Base-by-base conservation (phyloP, 139 green algal species). In the Edaphochlamys debaryana region DNA sequence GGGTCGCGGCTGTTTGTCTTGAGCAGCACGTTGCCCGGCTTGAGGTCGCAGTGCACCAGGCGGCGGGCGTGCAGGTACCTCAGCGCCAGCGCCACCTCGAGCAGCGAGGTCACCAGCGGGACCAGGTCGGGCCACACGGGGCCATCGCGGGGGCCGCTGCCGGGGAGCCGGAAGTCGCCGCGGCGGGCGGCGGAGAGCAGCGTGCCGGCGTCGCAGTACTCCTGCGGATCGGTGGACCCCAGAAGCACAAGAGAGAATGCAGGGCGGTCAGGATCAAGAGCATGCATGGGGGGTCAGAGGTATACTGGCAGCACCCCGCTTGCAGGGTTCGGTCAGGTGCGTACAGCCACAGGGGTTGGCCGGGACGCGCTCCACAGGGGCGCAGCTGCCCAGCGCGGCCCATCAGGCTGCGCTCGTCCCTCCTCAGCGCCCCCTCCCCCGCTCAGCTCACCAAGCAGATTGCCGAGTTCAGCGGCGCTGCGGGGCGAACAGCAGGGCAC, bases 11-110 rank as follows among this genome's bases (percentile, higher is more conserved):
- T 30, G 45, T 2, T 67, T 23, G 45, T 67, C 63, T 67, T 74
- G 29, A 83, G 77, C 77, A 83, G 77, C 42, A 83, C 64, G 62
- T 83, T 83, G 30, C 64, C 64, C 45, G 77, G 77, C 77, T 83
- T 73, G 45, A 83, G 64, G 77, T 83, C 75, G 58, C 75, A 81
- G 75, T 81, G 75, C 40, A 81, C 75, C 75, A 81, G 75, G 1
- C 75, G 38, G 9, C 75, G 27, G 40, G 40, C 15, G 75, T 81
- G 75, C 75, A 81, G 60, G 75, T 81, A 81, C 19, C 75, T 30
- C 58, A 81, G 75, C 40, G 75, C 60, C 40, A 81, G 75, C 3
- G 75, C 75, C 58, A 81, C 75, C 75, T 81, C 75, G 40, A 81
- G 62, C 60, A 81, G 58, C n/a, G 30, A 50, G 58, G 75, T 81